Base-by-base conservation (phyloP, 345 rosid genomes). In the Boechera stricta region DNA sequence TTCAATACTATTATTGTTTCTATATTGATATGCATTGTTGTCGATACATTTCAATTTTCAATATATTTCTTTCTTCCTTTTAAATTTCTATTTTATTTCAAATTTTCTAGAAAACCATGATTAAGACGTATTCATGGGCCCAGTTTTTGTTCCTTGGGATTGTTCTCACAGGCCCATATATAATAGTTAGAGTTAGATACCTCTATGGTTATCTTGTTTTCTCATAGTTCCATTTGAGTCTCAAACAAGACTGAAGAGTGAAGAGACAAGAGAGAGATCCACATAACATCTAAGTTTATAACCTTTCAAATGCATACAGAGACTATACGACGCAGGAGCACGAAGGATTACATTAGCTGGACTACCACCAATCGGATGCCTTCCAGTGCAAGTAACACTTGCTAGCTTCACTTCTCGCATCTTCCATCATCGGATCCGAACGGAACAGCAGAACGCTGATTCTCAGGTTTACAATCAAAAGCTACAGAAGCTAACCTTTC, bases 301-400 rank as follows among this genome's bases (percentile, higher is more conserved):
- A 61, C 68, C 2, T 36, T 4, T 11, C 10, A 15, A 65, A n/a
- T 73, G 52, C 4, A 35, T 39, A n/a, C 69, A 83, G 84, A 77
- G 72, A 45, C 72, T 77, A 58, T 73, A 75, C 71, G 13, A 64
- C 0, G 80, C 66, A 1, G 86, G 86, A 49, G 84, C 78, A 29
- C 26, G 76, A 47, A 71, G 71, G 60, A 73, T 83, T 8, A 26
- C 38, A 35, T 38, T 80, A 65, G 72, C 45, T 28, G 84, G 86
- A 59, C 56, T 80, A 49, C 84, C 84, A 35, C 84, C 84, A 35
- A 56, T 71, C 5, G 84, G 86, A 13, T 83, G 86, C 64, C 71
- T 80, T 70, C 86, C 82, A 5, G 53, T 71, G 61, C 75, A 60
- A 67, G 75, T 75, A 69, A 78, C 84, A 35, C 26, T 77, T 51